These are phyloP conservation scores for Parafenestella ontariensis DNA, from an alignment of 2,329 filamentous ascomycete genomes.

Conservation along the genomic window DNA sequence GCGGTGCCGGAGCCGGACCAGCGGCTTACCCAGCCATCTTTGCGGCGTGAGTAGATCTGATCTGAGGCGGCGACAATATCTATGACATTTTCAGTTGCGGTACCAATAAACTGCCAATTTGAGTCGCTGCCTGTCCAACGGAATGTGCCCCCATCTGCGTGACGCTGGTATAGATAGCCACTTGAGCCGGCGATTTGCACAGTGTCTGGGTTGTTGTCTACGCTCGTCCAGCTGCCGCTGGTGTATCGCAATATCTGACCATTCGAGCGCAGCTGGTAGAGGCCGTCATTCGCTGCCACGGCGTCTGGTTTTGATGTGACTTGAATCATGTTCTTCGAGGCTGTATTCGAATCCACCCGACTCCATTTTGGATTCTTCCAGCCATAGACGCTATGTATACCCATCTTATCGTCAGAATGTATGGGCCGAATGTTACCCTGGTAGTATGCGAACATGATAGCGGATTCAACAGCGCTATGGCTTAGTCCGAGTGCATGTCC, in stretches of 20 bases:
- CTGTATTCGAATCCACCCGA: constrained; percentile 27
- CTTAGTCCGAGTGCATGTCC: constrained; percentile 38
- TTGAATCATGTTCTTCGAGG: constrained; percentile 23
- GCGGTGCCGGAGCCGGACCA: constrained; percentile 27
- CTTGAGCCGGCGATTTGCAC: constrained; percentile 34
- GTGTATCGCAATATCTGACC: constrained; percentile 33
- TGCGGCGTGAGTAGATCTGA: constrained; percentile 37
- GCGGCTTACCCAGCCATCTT: constrained; percentile 38
- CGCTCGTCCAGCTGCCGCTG: constrained; percentile 23
- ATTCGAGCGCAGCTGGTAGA: constrained; percentile 36
- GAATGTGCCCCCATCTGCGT: constrained; percentile 34
- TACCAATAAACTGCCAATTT: constrained; percentile 31
- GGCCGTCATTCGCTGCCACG: constrained; percentile 22
- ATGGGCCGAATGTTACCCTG: constrained; percentile 28
- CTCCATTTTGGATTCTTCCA: constrained; percentile 38
- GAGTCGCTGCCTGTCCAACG: constrained; percentile 25
- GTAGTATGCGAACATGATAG: constrained; percentile 41
- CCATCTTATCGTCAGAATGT: constrained; percentile 38
- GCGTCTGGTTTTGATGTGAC: constrained; percentile 20
- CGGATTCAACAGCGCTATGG: constrained; percentile 36
- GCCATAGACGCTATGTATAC: constrained; percentile 36
- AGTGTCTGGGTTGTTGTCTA: constrained; percentile 37
- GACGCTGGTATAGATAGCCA: constrained; percentile 36
- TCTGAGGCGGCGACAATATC: constrained; percentile 36
- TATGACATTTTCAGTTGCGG: constrained; percentile 28